Percentiles rank a stretch among this genome's conserved stretches.
These are phyloP conservation scores for Aspergillus thermomutatus DNA, from an alignment of 2,329 filamentous ascomycete genomes.

Conservation along the genomic window DNA sequence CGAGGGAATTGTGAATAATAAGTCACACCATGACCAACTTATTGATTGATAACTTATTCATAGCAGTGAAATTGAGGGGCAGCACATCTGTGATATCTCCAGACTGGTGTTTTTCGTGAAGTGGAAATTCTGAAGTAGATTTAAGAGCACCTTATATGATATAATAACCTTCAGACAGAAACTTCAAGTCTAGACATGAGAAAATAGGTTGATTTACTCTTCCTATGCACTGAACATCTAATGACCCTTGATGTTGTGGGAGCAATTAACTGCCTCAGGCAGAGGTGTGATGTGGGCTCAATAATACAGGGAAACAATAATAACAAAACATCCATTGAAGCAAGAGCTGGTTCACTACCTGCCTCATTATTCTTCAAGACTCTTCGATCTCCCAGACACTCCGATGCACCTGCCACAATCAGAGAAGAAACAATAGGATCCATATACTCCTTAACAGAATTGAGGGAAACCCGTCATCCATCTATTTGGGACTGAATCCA, in stretches of 20 bases:
- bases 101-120: not conserved
- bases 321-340: not conserved
- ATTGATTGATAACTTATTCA: not conserved
- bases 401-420: not conserved
- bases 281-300: not conserved
- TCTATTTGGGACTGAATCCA: not conserved
- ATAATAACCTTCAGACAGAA: not conserved
- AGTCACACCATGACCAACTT: not conserved
- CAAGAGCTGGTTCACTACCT: not conserved
- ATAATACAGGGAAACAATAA: not conserved
- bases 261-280: not conserved
- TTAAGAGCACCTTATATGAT: not conserved
- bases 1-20: not conserved
- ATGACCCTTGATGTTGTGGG: not conserved
- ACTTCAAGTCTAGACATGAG: not conserved
- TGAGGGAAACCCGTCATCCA: not conserved
- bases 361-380: not conserved
- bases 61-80: not conserved
- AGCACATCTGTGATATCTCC: not conserved
- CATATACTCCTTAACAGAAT: not conserved
- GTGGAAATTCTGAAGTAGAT: not conserved
- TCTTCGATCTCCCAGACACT: not conserved
- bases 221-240: not conserved
- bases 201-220: not conserved
- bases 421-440: not conserved